Conservation (phyloP, 768 basidiomycete species). For the Leucosporidium yakuticum region DNA sequence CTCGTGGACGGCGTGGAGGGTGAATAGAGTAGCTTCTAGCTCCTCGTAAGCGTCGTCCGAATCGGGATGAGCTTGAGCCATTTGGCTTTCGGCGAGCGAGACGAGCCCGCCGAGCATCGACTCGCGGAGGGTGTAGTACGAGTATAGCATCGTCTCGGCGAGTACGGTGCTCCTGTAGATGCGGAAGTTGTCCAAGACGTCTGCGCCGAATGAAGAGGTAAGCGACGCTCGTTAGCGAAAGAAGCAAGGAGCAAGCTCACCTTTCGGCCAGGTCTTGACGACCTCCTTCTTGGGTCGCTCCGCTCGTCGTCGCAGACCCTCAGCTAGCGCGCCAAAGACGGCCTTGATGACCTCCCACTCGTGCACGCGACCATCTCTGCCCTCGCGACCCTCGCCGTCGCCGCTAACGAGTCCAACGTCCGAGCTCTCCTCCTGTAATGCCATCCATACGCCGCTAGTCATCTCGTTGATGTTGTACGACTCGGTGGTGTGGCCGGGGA, state of each 20-base stretch:
- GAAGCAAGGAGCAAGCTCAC: conserved; percentile 10
- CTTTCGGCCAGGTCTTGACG: conserved; percentile 30
- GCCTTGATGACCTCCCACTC: conserved; percentile 24
- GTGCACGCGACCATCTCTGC: conserved; percentile 6
- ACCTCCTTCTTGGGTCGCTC: conserved; percentile 18
- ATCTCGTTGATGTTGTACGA: conserved; percentile 32
- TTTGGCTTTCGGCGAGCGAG: conserved; percentile 30
- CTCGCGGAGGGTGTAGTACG: conserved; percentile 46
- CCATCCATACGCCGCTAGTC: conserved; percentile 23
- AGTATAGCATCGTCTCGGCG: conserved; percentile 35
- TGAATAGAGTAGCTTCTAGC: conserved; percentile 46
- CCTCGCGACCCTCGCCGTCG: conserved; percentile 13
- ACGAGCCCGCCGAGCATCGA: conserved; percentile 43
- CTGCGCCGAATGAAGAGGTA: not conserved
- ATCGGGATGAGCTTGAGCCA: not conserved
- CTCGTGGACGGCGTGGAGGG: conserved; percentile 44
- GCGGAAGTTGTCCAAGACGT: conserved; percentile 32
- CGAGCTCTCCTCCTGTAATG: conserved; percentile 34
- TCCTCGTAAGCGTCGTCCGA: conserved; percentile 36
- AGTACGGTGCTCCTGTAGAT: conserved; percentile 28
- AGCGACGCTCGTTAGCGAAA: not conserved
- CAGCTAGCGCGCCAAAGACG: conserved; percentile 31
- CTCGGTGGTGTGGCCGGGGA: conserved; percentile 30
- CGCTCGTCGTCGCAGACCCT: conserved; percentile 20
- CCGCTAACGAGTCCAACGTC: conserved; percentile 30